A percentile compares a stretch with the other conserved stretches of the same genome.
These are phyloP conservation scores for Hypoxylon sp. DNA, from an alignment of 2,329 filamentous ascomycete genomes.

Conservation along the genomic window DNA sequence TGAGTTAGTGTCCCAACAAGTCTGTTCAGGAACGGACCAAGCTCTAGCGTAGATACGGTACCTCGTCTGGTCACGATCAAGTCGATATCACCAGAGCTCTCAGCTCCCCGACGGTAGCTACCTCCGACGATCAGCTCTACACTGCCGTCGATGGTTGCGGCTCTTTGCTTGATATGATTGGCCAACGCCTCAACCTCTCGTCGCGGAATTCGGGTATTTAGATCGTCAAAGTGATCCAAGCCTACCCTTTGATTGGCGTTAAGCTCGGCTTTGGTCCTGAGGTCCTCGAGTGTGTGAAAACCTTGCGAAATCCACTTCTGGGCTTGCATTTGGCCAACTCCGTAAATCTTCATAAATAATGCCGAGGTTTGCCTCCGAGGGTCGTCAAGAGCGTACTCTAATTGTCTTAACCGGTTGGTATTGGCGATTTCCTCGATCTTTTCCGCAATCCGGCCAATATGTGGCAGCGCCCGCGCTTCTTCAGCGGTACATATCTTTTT, in stretches of 20 bases:
- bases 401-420: conserved; percentile 73
- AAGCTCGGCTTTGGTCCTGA: conserved; percentile 68
- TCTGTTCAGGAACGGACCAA: conserved; percentile 67
- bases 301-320: conserved; percentile 80
- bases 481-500: conserved; percentile 71
- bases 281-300: conserved; percentile 75
- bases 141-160: conserved; percentile 65
- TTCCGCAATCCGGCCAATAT: conserved; percentile 75
- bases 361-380: conserved; percentile 70
- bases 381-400: conserved; percentile 75
- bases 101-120: conserved; percentile 82
- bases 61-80: conserved; percentile 77
- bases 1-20: conserved; percentile 70
- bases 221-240: conserved; percentile 80
- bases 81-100: conserved; percentile 82
- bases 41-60: conserved; percentile 60
- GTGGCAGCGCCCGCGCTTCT: conserved; percentile 72
- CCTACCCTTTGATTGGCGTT: conserved; percentile 76
- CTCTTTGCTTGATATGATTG: conserved; percentile 65
- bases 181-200: conserved; percentile 76
- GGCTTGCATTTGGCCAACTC: conserved; percentile 74
- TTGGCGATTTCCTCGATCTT: conserved; percentile 91
- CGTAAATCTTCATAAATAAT: conserved; percentile 80
- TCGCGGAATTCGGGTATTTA: conserved; percentile 80
- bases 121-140: conserved; percentile 80